Percentiles rank a stretch among this genome's conserved stretches.
Evolutionary conservation across 1,139 yeast genomes (phyloP).

Genomic region (Pichia sp.): DNA sequence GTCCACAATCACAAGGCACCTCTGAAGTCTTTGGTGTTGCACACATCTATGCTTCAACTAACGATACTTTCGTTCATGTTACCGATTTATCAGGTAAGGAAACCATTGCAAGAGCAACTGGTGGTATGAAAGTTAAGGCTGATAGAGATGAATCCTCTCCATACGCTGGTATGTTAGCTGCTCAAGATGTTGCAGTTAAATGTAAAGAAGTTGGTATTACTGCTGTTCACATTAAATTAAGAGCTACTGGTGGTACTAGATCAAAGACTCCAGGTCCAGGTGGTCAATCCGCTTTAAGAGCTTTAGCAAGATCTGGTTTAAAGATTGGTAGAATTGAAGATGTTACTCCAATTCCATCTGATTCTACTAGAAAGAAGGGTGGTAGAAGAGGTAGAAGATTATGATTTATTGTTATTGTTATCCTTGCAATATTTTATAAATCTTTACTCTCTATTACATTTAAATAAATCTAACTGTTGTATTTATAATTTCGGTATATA

Average conservation of each 20-base stretch:
- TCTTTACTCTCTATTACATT: slow-evolving; percentile 1
- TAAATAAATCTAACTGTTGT: slow-evolving; percentile 3
- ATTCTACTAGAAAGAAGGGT: slow-evolving; percentile 99
- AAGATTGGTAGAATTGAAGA: slow-evolving; percentile 99
- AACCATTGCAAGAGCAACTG: slow-evolving; percentile 99
- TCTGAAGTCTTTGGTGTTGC: slow-evolving; percentile 99
- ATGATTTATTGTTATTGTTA: slow-evolving; percentile 35
- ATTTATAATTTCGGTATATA: slow-evolving; percentile 6
- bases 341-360: slow-evolving; percentile 99
- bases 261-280: slow-evolving; percentile 99
- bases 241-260: slow-evolving; percentile 99
- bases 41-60: slow-evolving; percentile 98
- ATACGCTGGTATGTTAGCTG: slow-evolving; percentile 99
- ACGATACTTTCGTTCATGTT: slow-evolving; percentile 99
- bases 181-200: slow-evolving; percentile 98
- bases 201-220: slow-evolving; percentile 99
- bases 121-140: slow-evolving; percentile 99
- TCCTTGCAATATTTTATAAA: neutral
- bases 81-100: slow-evolving; percentile 99
- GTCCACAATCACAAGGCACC: slow-evolving; percentile 88
- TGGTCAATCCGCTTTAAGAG: slow-evolving; percentile 99
- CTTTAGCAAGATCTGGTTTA: slow-evolving; percentile 99
- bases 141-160: slow-evolving; percentile 99
- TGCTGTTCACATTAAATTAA: slow-evolving; percentile 98
- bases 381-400: slow-evolving; percentile 99